Conservation (phyloP, 2,329 filamentous ascomycete genomes). For the Trichoderma cornu-damae region DNA sequence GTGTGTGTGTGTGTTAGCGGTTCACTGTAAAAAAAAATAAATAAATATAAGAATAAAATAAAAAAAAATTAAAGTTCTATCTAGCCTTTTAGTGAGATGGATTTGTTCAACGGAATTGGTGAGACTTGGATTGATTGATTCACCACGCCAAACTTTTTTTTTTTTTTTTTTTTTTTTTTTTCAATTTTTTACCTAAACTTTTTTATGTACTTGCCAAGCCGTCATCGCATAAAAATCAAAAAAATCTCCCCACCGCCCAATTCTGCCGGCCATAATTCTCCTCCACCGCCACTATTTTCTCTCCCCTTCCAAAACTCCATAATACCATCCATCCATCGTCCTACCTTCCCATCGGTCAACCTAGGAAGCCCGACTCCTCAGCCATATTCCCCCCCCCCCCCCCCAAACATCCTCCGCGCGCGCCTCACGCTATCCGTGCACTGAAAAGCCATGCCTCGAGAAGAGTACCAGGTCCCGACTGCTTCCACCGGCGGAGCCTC, state of each 20-base stretch:
- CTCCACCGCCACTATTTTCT: constrained; percentile 22
- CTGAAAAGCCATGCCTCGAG: constrained; percentile 55
- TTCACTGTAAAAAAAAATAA: no score
- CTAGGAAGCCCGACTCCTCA: neutral
- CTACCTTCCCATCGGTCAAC: neutral
- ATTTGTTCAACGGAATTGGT: no score
- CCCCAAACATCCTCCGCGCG: neutral
- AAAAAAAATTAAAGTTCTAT: no score
- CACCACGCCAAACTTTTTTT: no score
- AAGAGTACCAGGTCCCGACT: constrained; percentile 71
- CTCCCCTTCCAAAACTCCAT: constrained; percentile 12
- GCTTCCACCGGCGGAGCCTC: constrained; percentile 37
- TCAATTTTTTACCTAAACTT: no score
- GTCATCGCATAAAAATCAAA: neutral
- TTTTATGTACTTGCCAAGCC: no score
- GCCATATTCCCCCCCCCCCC: neutral
- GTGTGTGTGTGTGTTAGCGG: no score
- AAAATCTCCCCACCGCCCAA: constrained; percentile 20
- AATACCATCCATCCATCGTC: neutral
- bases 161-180: no score
- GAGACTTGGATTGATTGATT: no score
- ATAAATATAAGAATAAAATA: no score
- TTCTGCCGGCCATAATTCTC: constrained; percentile 24
- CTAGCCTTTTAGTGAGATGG: no score
- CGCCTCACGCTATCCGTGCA: neutral